A percentile compares a stretch with the other conserved stretches of the same genome.
Conservation (phyloP, 306 rosid species). For the Quercus rubra region DNA sequence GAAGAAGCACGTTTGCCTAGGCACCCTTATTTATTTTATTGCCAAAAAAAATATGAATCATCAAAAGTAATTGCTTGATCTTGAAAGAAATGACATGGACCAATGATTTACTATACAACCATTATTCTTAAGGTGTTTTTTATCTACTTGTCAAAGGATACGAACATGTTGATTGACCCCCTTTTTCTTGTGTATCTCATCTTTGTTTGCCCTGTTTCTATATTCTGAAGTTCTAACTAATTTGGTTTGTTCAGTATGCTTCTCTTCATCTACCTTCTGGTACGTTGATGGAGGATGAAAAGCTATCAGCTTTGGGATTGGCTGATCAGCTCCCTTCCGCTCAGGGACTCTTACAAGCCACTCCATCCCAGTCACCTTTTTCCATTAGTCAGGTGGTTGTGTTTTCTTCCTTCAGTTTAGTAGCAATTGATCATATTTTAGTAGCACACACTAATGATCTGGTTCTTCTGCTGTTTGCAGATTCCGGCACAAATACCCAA, state of each 20-base stretch:
- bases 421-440: not conserved
- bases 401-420: not conserved
- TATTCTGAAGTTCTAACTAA: conserved; percentile 2
- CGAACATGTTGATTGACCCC: not conserved
- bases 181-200: not conserved
- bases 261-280: conserved; percentile 79
- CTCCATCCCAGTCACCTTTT: conserved; percentile 62
- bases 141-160: too few relatives aligned
- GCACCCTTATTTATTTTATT: too few relatives aligned
- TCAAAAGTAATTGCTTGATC: too few relatives aligned
- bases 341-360: conserved; percentile 74
- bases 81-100: too few relatives aligned
- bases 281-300: conserved; percentile 81
- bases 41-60: too few relatives aligned
- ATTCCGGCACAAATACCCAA: conserved; percentile 74
- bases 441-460: conserved; percentile 1
- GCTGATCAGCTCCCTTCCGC: conserved; percentile 85
- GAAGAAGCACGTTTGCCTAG: too few relatives aligned
- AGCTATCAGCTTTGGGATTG: conserved; percentile 60
- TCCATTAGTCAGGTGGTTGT: conserved; percentile 61
- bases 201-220: not conserved
- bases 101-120: too few relatives aligned
- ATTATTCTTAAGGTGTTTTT: too few relatives aligned
- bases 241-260: conserved; percentile 56
- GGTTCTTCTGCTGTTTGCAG: conserved; percentile 35